Evolutionary conservation across 805 yeast genomes (phyloP), one percentile per base, ranked within the genome.

Genomic region (Kazachstania martiniae): DNA sequence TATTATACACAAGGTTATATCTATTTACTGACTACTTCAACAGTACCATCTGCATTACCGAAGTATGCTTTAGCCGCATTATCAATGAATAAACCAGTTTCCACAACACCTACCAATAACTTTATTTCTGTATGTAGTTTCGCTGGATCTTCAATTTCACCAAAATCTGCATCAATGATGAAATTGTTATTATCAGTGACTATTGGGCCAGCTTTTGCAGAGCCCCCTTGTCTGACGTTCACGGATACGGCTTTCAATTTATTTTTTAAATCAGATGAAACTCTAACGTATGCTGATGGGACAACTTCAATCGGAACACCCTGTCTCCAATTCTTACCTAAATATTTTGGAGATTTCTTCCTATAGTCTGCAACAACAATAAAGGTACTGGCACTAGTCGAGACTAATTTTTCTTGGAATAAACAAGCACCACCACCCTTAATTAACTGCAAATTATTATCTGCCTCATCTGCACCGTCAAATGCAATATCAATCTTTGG

Each of bases 371-470:
- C 98, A 32, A 91, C 96, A 14, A 89, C 68, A 18, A 91, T 65
- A 51, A 89, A 86, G 46, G 70, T 71, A 37, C 70, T 63, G 3
- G 95, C 75, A 39, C 84, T 74, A 35, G 73, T 69, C 12, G 95
- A 95, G 10, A 91, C 95, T 33, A 91, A 67, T 61, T 91, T 91
- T 58, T 91, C 99, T 62, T 89, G 98, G 62, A 91, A 79, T 41
- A 86, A 66, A 58, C 99, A 91, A 2, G 96, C 99, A 26, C 99
- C 99, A 30, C 99, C 99, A 44, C 99, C 99, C 61, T 91, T 91
- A 56, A 91, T 91, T 48, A 87, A 76, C 53, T 86, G 83, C 46
- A 91, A 66, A 14, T 67, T 53, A 4, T 72, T 53, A 58, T 89
- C 98, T 36, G 87, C 87, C 59, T 91, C 98, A 59, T 91, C 99